Conservation (phyloP, 441 rosid species). For the Gossypium davidsonii region DNA sequence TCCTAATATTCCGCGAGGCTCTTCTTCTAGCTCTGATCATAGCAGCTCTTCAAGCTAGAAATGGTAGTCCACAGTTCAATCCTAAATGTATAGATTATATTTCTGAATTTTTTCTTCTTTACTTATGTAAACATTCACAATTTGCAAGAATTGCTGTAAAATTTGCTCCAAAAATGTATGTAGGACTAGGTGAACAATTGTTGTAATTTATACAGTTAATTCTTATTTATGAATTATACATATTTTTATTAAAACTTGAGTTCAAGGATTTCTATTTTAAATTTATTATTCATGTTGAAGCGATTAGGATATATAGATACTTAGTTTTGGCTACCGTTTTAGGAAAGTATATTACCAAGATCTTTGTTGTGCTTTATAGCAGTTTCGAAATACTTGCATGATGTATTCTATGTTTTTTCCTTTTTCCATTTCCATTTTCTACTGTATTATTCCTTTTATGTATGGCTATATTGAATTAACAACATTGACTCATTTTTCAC, state of each 20-base stretch:
- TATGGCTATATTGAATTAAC: too few relatives aligned
- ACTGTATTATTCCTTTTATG: too few relatives aligned
- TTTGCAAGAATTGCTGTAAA: neutral
- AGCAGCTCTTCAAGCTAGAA: slow-evolving; percentile 9
- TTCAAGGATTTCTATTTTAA: neutral
- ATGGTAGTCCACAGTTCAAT: neutral
- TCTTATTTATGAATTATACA: neutral
- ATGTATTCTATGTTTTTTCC: too few relatives aligned
- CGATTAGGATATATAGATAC: too few relatives aligned
- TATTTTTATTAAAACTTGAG: neutral
- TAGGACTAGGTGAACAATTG: neutral
- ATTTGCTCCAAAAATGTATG: neutral
- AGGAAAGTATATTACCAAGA: too few relatives aligned
- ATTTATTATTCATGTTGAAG: too few relatives aligned
- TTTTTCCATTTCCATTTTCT: too few relatives aligned
- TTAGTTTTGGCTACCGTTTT: too few relatives aligned
- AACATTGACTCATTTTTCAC: too few relatives aligned
- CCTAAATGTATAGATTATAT: neutral
- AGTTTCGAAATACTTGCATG: too few relatives aligned
- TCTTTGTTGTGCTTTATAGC: too few relatives aligned
- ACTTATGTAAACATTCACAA: neutral
- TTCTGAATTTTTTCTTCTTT: slow-evolving; percentile 10
- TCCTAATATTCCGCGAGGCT: slow-evolving; percentile 7
- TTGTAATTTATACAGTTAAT: neutral
- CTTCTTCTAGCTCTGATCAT: slow-evolving; percentile 10